These are phyloP conservation scores for Croton laevigatus DNA, from an alignment of 441 rosid genomes.

Conservation along the genomic window DNA sequence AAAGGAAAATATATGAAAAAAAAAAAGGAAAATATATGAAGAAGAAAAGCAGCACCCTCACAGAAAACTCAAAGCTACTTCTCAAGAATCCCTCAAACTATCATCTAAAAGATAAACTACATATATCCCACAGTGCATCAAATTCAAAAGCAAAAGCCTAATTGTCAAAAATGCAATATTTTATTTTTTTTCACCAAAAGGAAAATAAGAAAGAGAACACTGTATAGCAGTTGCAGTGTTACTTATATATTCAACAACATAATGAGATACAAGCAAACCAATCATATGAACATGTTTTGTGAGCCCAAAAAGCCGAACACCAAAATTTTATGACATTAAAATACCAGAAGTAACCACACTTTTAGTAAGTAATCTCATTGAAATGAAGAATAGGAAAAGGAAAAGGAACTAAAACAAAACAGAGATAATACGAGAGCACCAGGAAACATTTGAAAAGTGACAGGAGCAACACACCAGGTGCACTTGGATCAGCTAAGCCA, in stretches of 20 bases:
- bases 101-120: neutral
- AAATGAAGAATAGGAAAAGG: neutral
- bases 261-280: too few relatives aligned
- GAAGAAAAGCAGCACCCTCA: neutral
- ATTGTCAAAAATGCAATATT: neutral
- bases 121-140: neutral
- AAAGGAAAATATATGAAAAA: neutral
- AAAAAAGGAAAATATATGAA: neutral
- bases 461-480: constrained; percentile 49
- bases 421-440: neutral
- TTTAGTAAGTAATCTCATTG: neutral
- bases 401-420: neutral
- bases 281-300: neutral
- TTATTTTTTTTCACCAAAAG: neutral
- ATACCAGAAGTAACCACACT: neutral
- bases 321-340: neutral
- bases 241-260: neutral
- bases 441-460: neutral
- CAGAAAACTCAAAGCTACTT: neutral
- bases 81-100: neutral
- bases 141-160: neutral
- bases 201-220: neutral
- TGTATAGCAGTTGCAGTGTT: neutral
- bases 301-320: neutral
- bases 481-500: constrained; percentile 37